These are phyloP conservation scores for Diversispora eburnea DNA, from an alignment of 192 early-diverging fungal species.

Conservation along the genomic window DNA sequence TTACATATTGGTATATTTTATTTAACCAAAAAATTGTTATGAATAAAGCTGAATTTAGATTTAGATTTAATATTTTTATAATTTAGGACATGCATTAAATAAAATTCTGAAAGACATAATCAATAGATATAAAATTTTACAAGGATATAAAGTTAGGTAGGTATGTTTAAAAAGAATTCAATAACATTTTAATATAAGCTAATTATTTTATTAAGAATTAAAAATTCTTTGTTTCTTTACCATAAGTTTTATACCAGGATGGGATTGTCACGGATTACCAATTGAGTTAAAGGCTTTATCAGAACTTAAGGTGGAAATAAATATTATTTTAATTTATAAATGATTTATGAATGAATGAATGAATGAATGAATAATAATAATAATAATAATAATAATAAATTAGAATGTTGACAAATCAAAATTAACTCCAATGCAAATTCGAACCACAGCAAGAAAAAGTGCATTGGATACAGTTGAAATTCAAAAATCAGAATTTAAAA, in stretches of 20 bases:
- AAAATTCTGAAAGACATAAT: conserved; percentile 80
- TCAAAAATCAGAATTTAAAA: conserved; percentile 57
- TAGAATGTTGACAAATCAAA: conserved; percentile 26
- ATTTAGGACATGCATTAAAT: conserved; percentile 69
- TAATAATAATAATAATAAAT: background rate
- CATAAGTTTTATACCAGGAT: conserved; percentile 67
- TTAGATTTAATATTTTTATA: background rate
- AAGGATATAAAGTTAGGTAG: conserved; percentile 62
- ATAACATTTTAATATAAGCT: background rate
- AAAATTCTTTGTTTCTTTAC: background rate
- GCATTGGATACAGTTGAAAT: conserved; percentile 56
- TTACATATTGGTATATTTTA: conserved; percentile 48
- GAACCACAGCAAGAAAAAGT: conserved; percentile 53
- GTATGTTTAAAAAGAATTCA: conserved; percentile 33
- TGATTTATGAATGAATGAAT: too few species aligned
- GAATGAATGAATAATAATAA: too few species aligned
- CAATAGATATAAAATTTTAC: conserved; percentile 68
- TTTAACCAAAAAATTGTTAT: too few species aligned
- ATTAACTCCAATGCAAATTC: conserved; percentile 47
- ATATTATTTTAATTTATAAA: background rate
- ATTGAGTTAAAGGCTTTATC: conserved; percentile 77
- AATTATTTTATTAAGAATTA: background rate
- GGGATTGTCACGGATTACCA: conserved; percentile 78
- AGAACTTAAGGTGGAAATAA: conserved; percentile 45
- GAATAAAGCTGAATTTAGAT: background rate